These are phyloP conservation scores for Ganoderma resinaceum DNA, from an alignment of 1,284 basidiomycete species.

Conservation along the genomic window DNA sequence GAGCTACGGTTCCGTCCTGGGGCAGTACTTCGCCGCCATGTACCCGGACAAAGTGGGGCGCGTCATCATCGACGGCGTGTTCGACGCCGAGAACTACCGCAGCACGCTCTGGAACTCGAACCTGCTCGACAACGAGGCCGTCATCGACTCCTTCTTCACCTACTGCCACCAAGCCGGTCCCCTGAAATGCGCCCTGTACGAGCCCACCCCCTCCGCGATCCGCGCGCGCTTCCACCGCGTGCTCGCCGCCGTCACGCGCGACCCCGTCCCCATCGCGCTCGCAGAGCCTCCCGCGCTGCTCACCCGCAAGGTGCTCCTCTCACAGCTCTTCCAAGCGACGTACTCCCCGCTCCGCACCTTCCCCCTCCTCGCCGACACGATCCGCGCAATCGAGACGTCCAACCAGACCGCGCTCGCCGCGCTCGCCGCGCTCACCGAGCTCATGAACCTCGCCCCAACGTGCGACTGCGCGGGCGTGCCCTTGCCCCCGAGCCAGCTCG, in stretches of 20 bases:
- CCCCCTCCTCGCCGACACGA: constrained; percentile 39
- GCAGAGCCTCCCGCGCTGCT: constrained; percentile 28
- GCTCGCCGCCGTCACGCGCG: constrained; percentile 39
- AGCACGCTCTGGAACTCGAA: constrained; percentile 36
- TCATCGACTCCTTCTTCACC: constrained; percentile 44
- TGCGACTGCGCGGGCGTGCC: constrained; percentile 40
- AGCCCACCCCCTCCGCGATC: constrained; percentile 37
- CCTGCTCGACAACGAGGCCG: constrained; percentile 36
- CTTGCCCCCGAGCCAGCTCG: constrained; percentile 18
- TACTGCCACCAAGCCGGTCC: constrained; percentile 48
- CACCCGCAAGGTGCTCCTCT: constrained; percentile 28
- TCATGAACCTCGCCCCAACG: constrained; percentile 17
- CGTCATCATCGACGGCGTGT: constrained; percentile 42
- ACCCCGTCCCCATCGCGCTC: constrained; percentile 33
- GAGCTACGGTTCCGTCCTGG: constrained; percentile 55
- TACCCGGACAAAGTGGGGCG: constrained; percentile 51
- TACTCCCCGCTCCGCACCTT: constrained; percentile 46
- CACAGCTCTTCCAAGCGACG: constrained; percentile 42
- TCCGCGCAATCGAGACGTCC: constrained; percentile 46
- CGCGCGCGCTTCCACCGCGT: constrained; percentile 37
- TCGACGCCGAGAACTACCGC: constrained; percentile 37
- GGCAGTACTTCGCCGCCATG: constrained; percentile 51
- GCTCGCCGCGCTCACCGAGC: constrained; percentile 31
- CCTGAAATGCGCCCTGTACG: constrained; percentile 46
- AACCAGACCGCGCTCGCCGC: constrained; percentile 42